Percentiles rank a stretch among this genome's conserved stretches.
phyloP scores from a whole-genome alignment of 2,329 filamentous ascomycete species.

The Microcera coccophila region DNA sequence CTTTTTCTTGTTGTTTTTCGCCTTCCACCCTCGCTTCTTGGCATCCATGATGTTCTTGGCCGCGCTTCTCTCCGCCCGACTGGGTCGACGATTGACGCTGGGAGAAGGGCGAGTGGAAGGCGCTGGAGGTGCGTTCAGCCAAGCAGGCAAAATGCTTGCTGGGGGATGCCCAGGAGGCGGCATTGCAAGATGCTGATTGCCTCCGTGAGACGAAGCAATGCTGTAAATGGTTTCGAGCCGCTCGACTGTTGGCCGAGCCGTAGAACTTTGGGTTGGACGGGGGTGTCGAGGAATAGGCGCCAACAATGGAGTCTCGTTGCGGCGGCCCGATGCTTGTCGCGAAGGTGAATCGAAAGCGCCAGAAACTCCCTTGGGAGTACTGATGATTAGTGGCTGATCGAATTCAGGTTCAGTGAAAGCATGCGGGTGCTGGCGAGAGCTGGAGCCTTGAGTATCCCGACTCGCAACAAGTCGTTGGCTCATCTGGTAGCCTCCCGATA shows the following conservation, averaged over 20 bases:
- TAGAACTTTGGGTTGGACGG: conserved; percentile 33
- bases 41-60: conserved; percentile 61
- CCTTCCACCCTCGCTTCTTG: conserved; percentile 54
- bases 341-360: conserved; percentile 49
- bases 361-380: conserved; percentile 53
- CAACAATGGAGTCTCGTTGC: conserved; percentile 45
- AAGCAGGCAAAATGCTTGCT: conserved; percentile 25
- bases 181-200: conserved; percentile 9
- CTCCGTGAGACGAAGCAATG: conserved; percentile 21
- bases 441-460: conserved; percentile 21
- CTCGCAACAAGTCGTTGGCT: conserved; percentile 34
- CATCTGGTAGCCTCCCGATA: conserved; percentile 42
- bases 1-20: conserved; percentile 39
- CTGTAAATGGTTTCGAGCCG: conserved; percentile 55
- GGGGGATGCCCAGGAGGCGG: conserved; percentile 16
- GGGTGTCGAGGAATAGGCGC: conserved; percentile 53
- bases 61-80: conserved; percentile 57
- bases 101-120: conserved; percentile 36
- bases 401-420: conserved; percentile 23
- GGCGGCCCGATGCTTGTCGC: conserved; percentile 30
- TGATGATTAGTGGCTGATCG: conserved; percentile 58
- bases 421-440: conserved; percentile 9
- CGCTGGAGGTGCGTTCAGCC: conserved; percentile 35
- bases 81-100: conserved; percentile 46
- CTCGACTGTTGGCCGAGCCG: conserved; percentile 45